Evolutionary conservation across 2,329 filamentous ascomycete species (phyloP), one percentile per base, ranked within the genome.

Genomic region (Aspergillus eucalypticola): DNA sequence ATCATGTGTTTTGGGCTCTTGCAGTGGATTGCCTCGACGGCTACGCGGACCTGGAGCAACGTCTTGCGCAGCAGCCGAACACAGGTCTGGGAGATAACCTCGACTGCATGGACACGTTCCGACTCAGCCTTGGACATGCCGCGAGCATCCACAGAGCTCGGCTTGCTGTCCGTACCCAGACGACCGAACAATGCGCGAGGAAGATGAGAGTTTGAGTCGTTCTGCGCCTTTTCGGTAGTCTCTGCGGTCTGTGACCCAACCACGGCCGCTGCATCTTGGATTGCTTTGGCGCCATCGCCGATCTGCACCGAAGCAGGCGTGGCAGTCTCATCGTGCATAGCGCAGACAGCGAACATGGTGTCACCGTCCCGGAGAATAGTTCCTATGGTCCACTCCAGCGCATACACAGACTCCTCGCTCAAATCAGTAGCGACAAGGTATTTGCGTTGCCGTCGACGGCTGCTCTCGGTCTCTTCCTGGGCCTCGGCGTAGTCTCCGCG

Each of bases 1-100:
- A 99, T 92, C 80, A 98, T 84, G 75, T 97, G 93, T 75, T 95
- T 94, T 3, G 95, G 92, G 71, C 91, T 97, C 83, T 97, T 98
- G 88, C 95, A 98, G 78, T 98, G 95, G 66, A 99, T 89, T 27
- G 98, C 94, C 77, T 99, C 95, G 35, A 99, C 89, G 54, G 96
- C 92, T 51, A 97, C 90, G 60, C 92, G 88, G 52, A 97, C 93
- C 75, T 99, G 94, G 60, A 99, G 81, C 65, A 90, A 87, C 0
- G 95, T 99, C 82, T 96, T 96, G 61, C 94, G 86, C 61, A 99
- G 79, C 49, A 98, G 80, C 66, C 89, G 90, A n/a, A 95, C 85
- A 56, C 96, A 91, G 35, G 90, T 86, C 58, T 94, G 86, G 1
- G 91, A 93, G 62, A 99, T 92, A 59, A 89, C 87, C 64, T 92